These are phyloP conservation scores for Fusarium clavum DNA, from an alignment of 2,329 filamentous ascomycete species.

Conservation along the genomic window DNA sequence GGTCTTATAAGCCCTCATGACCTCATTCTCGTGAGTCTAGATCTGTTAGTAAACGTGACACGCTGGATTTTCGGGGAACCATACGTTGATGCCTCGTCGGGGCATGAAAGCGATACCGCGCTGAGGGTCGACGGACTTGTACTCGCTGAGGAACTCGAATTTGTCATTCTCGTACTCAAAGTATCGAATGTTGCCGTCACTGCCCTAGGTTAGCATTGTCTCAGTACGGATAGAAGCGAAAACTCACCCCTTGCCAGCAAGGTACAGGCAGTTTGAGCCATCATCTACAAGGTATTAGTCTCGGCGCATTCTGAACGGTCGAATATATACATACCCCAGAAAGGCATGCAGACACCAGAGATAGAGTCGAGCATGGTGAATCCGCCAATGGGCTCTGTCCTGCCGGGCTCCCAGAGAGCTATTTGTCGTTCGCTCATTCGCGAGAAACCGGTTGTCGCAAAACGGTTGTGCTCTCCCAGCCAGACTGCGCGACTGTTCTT, in stretches of 20 bases:
- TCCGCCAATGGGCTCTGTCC: conserved; percentile 86
- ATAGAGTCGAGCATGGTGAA: conserved; percentile 94
- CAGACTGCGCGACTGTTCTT: conserved; percentile 98
- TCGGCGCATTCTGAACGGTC: neutral
- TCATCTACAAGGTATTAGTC: conserved; percentile 70
- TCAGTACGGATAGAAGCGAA: neutral
- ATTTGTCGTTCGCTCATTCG: conserved; percentile 98
- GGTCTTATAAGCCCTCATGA: conserved; percentile 96
- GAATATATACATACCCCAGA: conserved; percentile 77
- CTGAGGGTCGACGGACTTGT: conserved; percentile 96
- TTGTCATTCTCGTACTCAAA: conserved; percentile 99
- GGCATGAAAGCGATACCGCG: conserved; percentile 94
- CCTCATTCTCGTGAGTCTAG: conserved; percentile 92
- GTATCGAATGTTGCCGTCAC: conserved; percentile 98
- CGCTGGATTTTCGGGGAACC: conserved; percentile 44
- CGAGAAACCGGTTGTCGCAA: conserved; percentile 97
- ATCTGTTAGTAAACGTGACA: conserved; percentile 37
- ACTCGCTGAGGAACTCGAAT: conserved; percentile 96
- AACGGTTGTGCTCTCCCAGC: conserved; percentile 96
- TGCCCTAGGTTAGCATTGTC: conserved; percentile 52
- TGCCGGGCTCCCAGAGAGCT: conserved; percentile 93
- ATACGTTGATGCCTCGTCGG: conserved; percentile 90
- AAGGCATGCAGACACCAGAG: conserved; percentile 98
- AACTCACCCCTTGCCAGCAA: conserved; percentile 95
- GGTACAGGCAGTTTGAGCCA: conserved; percentile 91